Evolutionary conservation across 345 rosid genomes (phyloP).

Genomic region (Bruguiera gymnorhiza): DNA sequence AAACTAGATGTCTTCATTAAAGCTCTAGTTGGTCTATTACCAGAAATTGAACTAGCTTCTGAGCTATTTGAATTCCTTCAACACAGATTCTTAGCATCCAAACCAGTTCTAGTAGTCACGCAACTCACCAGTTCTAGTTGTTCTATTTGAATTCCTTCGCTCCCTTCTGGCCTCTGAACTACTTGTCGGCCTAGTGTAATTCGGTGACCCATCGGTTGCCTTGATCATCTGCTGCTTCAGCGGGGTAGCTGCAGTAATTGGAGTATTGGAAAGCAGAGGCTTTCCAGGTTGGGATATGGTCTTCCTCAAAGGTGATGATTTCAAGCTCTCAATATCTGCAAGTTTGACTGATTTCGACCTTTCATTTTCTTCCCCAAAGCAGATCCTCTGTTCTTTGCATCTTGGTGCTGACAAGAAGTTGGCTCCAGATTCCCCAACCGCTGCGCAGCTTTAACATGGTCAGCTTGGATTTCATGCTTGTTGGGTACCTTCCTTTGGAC

Average conservation of each 20-base stretch:
- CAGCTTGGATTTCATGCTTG: conserved; percentile 46
- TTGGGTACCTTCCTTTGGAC: conserved; percentile 58
- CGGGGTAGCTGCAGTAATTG: conserved; percentile 15
- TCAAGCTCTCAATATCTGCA: too few relatives aligned
- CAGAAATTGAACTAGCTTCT: conserved; percentile 34
- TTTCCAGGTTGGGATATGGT: conserved; percentile 48
- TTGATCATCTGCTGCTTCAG: conserved; percentile 40
- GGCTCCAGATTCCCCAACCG: conserved; percentile 42
- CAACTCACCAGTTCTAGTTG: conserved; percentile 25
- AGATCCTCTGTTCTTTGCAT: conserved; percentile 58
- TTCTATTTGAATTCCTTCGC: conserved; percentile 11
- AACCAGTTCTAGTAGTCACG: conserved; percentile 24
- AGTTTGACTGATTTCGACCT: conserved; percentile 49
- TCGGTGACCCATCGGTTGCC: conserved; percentile 44
- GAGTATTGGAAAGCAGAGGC: conserved; percentile 31
- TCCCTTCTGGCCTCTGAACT: conserved; percentile 80
- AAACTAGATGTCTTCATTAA: conserved; percentile 47
- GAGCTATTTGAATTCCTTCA: conserved; percentile 25
- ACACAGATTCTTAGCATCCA: conserved; percentile 29
- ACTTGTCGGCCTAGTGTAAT: conserved; percentile 84
- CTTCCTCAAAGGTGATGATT: conserved; percentile 20
- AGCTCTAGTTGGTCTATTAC: conserved; percentile 30
- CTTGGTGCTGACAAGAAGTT: conserved; percentile 42
- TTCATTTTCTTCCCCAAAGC: conserved; percentile 78
- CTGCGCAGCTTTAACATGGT: conserved; percentile 41